Evolutionary conservation across 1,284 basidiomycete genomes (phyloP).

Genomic region (Irpex sp.): DNA sequence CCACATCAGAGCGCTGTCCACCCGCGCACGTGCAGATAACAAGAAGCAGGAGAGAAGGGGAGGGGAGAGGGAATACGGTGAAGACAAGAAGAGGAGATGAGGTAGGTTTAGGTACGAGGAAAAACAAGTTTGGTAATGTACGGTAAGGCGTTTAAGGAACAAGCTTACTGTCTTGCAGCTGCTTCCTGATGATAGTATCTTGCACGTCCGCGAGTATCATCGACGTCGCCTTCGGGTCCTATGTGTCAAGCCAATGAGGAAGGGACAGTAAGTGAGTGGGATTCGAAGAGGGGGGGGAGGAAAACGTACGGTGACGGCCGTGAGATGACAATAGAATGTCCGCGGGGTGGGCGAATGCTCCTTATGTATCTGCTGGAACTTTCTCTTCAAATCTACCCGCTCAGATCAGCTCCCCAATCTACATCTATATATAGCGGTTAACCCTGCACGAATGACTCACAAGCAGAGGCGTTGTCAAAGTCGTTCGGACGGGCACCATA

Average conservation of each 20-base stretch:
- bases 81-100: neutral
- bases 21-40: neutral
- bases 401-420: neutral
- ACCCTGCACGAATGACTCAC: slow-evolving; percentile 32
- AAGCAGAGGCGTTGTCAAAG: slow-evolving; percentile 47
- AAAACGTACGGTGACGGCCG: slow-evolving; percentile 15
- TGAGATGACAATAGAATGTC: slow-evolving; percentile 17
- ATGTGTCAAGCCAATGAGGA: neutral
- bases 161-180: slow-evolving; percentile 14
- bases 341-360: slow-evolving; percentile 13
- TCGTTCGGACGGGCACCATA: slow-evolving; percentile 53
- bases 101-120: neutral
- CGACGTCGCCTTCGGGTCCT: slow-evolving; percentile 15
- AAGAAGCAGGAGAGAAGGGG: neutral
- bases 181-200: slow-evolving; percentile 16
- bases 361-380: slow-evolving; percentile 16
- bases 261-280: neutral
- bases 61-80: neutral
- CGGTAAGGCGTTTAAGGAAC: slow-evolving; percentile 2
- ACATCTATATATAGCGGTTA: neutral
- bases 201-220: slow-evolving; percentile 16
- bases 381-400: slow-evolving; percentile 12
- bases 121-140: neutral
- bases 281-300: neutral
- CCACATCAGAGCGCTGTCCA: neutral